Base-by-base conservation (phyloP, 1,284 basidiomycete genomes). In the Limonomyces culmigenus region DNA sequence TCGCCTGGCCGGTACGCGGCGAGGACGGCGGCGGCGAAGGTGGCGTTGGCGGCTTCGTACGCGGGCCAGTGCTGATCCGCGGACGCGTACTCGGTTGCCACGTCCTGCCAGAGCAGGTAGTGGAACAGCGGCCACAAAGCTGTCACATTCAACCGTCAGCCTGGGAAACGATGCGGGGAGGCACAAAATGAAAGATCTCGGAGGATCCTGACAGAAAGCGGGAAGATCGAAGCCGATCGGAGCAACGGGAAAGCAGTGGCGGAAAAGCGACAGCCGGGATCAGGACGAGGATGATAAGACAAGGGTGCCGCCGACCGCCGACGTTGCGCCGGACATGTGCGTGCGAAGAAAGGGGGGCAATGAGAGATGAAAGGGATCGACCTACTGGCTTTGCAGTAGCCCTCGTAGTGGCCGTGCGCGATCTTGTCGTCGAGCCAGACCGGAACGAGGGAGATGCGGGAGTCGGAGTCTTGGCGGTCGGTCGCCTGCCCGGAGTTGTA, bases 81-180 rank as follows among this genome's bases (percentile, higher is more conserved):
- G 11, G 75, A 75, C 5, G 78, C 73, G 43, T 76, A 75, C 50
- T 84, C 80, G 19, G 74, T 75, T 1, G 79, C 76, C 38, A 85
- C 88, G 52, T 95, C 92, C 55, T 95, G 88, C 91, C 91, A 96
- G 38, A 96, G 77, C 39, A 98, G 71, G 54, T 98, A 98, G 62
- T 98, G 95, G 70, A 98, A 95, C 19, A 97, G 64, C 0, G 93
- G 95, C 93, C 93, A 99, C 35, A 99, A 74, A 25, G 81, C 85
- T 87, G 47, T 14, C 13, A n/a, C n/a, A n/a, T n/a, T n/a, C n/a
- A n/a, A n/a, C n/a, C n/a, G n/a, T n/a, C n/a, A n/a, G 11, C 12
- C 3, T 18, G 27, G 29, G 30, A 20, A 39, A 3, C n/a, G 25
- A 29, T 11, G 25, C 10, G 25, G n/a, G 25, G 25, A 29, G 25